A percentile compares a stretch with the other conserved stretches of the same genome.
These are phyloP conservation scores for Talaromyces islandicus DNA, from an alignment of 2,329 filamentous ascomycete genomes.

Conservation along the genomic window DNA sequence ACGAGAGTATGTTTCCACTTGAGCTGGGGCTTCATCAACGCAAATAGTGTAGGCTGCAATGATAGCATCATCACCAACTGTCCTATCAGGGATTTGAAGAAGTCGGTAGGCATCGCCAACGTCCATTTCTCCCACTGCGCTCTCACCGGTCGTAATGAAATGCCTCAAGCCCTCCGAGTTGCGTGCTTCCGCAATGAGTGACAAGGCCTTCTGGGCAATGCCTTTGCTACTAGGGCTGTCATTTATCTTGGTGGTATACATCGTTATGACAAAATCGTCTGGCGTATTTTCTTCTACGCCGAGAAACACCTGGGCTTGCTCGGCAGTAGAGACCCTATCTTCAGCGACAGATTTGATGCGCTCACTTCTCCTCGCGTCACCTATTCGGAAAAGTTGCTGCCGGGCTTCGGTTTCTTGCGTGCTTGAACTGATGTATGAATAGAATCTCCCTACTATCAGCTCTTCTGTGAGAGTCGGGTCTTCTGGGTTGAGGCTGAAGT, in stretches of 20 bases:
- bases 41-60: slow-evolving; percentile 44
- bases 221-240: slow-evolving; percentile 47
- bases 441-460: slow-evolving; percentile 57
- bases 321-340: slow-evolving; percentile 54
- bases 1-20: slow-evolving; percentile 39
- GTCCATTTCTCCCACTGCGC: slow-evolving; percentile 49
- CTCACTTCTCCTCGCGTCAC: slow-evolving; percentile 51
- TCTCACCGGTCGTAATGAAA: slow-evolving; percentile 49
- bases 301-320: slow-evolving; percentile 59
- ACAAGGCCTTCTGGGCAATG: slow-evolving; percentile 50
- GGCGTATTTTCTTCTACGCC: slow-evolving; percentile 44
- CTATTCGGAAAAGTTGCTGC: slow-evolving; percentile 55
- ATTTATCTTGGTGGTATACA: slow-evolving; percentile 52
- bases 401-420: slow-evolving; percentile 52
- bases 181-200: slow-evolving; percentile 53
- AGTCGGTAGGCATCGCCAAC: slow-evolving; percentile 48
- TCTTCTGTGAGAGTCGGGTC: slow-evolving; percentile 48
- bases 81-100: slow-evolving; percentile 48
- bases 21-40: slow-evolving; percentile 36
- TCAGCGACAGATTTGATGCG: slow-evolving; percentile 54
- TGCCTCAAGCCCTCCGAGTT: slow-evolving; percentile 49
- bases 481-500: slow-evolving; percentile 49
- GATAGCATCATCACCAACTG: slow-evolving; percentile 46
- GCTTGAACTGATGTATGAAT: slow-evolving; percentile 52
- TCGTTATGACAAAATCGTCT: slow-evolving; percentile 54